phyloP scores from a whole-genome alignment of 2,329 filamentous ascomycete species.

The Fusarium decemcellulare region DNA sequence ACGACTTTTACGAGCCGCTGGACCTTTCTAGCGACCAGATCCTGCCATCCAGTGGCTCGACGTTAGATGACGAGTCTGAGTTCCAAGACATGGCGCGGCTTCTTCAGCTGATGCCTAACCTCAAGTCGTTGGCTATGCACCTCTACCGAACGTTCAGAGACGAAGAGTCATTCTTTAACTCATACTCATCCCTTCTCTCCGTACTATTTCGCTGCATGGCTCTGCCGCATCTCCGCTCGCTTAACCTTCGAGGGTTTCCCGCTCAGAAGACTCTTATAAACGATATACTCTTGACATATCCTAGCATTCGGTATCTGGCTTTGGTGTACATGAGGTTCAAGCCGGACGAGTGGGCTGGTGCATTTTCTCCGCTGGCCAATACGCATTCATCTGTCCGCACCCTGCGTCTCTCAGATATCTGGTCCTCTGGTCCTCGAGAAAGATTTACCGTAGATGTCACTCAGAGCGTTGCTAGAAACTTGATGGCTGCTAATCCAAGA shows the following conservation, averaged over 20 bases:
- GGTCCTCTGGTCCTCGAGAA: not conserved
- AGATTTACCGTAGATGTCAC: not conserved
- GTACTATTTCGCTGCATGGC: not conserved
- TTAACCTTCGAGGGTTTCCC: not conserved
- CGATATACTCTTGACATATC: not conserved
- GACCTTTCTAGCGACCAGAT: not conserved
- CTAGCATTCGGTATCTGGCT: not conserved
- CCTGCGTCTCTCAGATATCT: not conserved
- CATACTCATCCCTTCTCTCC: not conserved
- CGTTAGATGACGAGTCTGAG: not conserved
- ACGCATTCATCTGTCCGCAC: not conserved
- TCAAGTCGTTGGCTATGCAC: not conserved
- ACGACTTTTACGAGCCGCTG: not conserved
- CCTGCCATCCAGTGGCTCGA: not conserved
- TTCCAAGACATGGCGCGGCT: not conserved
- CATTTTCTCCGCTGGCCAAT: not conserved
- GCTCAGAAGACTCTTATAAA: not conserved
- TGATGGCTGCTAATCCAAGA: not conserved
- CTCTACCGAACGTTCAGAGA: not conserved
- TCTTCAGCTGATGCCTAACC: not conserved
- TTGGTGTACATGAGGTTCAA: not conserved
- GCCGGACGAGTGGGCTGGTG: not conserved
- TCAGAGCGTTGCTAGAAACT: not conserved
- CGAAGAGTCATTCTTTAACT: not conserved
- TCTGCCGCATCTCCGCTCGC: not conserved